Evolutionary conservation across 2,329 filamentous ascomycete genomes (phyloP).

Genomic region (Colletotrichum lini): DNA sequence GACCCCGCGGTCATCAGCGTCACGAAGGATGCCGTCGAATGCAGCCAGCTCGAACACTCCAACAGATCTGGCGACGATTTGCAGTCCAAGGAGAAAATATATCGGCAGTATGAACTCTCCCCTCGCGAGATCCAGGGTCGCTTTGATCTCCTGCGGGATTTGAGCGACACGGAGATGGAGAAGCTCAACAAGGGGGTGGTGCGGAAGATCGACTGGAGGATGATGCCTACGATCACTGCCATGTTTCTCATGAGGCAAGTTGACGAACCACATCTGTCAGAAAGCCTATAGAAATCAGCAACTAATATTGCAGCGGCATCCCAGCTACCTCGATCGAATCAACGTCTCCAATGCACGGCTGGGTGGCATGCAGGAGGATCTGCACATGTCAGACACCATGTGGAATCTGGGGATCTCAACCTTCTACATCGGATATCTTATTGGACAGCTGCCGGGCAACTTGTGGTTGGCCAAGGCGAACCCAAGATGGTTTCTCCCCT

Average conservation of each 20-base stretch:
- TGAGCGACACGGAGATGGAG: constrained; percentile 45
- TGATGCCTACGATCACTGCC: constrained; percentile 49
- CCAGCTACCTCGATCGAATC: constrained; percentile 64
- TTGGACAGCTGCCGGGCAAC: constrained; percentile 61
- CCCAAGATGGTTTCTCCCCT: constrained; percentile 54
- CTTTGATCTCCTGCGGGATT: constrained; percentile 45
- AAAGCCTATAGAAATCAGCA: neutral
- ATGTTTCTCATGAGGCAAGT: constrained; percentile 50
- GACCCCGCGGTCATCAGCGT: neutral
- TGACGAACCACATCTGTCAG: neutral
- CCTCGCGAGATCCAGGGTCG: constrained; percentile 45
- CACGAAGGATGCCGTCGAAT: constrained; percentile 23
- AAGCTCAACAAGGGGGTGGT: constrained; percentile 48
- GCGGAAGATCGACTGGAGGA: constrained; percentile 51
- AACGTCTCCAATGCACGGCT: constrained; percentile 62
- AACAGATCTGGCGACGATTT: neutral
- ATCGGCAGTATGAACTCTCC: constrained; percentile 6
- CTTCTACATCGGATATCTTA: constrained; percentile 61
- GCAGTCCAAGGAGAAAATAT: constrained; percentile 2
- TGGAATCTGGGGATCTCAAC: constrained; percentile 58
- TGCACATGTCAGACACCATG: constrained; percentile 51
- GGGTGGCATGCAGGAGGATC: constrained; percentile 52
- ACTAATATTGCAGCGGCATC: constrained; percentile 1
- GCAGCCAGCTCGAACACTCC: constrained; percentile 27
- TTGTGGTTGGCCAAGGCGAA: constrained; percentile 57